Conservation (phyloP, 768 basidiomycete genomes). For the Butyriboletus loyo region DNA sequence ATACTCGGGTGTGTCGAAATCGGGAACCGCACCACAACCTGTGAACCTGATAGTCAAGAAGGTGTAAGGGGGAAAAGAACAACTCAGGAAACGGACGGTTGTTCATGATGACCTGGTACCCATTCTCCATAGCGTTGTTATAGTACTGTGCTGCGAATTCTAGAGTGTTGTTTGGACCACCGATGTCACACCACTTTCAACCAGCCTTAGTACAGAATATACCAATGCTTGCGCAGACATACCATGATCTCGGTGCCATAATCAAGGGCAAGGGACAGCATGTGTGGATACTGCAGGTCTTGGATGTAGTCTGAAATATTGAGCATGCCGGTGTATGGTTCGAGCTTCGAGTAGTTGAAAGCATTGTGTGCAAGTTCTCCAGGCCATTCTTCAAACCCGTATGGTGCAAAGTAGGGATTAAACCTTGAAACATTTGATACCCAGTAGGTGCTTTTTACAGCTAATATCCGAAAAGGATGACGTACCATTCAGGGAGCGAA, state of each 20-base stretch:
- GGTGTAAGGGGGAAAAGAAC: not conserved
- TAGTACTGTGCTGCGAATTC: conserved; percentile 47
- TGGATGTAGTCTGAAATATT: conserved; percentile 50
- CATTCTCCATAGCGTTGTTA: conserved; percentile 39
- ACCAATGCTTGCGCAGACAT: conserved; percentile 1
- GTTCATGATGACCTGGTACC: conserved; percentile 48
- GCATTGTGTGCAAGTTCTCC: conserved; percentile 53
- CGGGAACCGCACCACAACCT: conserved; percentile 50
- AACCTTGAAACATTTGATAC: conserved; percentile 36
- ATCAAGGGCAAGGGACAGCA: conserved; percentile 40
- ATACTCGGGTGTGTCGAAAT: conserved; percentile 59
- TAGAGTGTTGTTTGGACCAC: conserved; percentile 44
- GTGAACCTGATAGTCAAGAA: not conserved
- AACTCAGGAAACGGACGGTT: conserved; percentile 26
- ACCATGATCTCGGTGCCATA: conserved; percentile 56
- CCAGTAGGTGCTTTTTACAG: not conserved
- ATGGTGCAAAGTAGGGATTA: conserved; percentile 49
- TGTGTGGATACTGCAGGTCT: conserved; percentile 51
- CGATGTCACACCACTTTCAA: conserved; percentile 57
- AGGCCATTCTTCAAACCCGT: conserved; percentile 50
- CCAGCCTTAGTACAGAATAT: conserved; percentile 6
- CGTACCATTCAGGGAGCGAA: conserved; percentile 53
- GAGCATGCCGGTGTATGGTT: conserved; percentile 51
- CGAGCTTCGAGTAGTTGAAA: conserved; percentile 43
- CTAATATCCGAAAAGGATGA: not conserved